Evolutionary conservation across 805 yeast genomes (phyloP).

Genomic region (Lipomyces orientalis): DNA sequence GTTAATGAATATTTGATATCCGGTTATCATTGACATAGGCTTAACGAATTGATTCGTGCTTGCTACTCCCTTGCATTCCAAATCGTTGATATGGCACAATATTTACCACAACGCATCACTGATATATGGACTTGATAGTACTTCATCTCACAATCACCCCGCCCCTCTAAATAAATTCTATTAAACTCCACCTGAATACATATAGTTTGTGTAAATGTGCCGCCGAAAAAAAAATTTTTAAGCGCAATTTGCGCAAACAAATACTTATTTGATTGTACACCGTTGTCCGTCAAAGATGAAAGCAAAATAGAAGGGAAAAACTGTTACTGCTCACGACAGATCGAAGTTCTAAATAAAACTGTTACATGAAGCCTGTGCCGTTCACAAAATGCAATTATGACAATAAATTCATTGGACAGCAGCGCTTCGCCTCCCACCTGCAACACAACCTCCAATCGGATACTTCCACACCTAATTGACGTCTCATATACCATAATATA

Average conservation of each 20-base stretch:
- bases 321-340: too few species aligned
- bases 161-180: background rate
- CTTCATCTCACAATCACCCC: background rate
- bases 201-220: background rate
- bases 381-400: background rate
- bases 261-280: background rate
- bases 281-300: slow-evolving; percentile 4
- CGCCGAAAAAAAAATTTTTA: background rate
- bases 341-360: background rate
- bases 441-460: background rate
- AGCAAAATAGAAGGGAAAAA: slow-evolving; percentile 2
- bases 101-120: background rate
- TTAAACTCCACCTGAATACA: background rate
- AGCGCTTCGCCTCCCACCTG: background rate
- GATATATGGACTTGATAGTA: background rate
- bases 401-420: background rate
- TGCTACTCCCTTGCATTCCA: background rate
- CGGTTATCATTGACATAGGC: background rate
- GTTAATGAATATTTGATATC: background rate
- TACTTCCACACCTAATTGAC: background rate
- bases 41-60: background rate
- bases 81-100: too few species aligned
- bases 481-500: background rate
- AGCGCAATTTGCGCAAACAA: background rate
- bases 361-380: background rate